Percentiles rank a stretch among this genome's conserved stretches.
These are phyloP conservation scores for Magnolia sinica DNA, from an alignment of 164 flowering plant species.

Conservation along the genomic window DNA sequence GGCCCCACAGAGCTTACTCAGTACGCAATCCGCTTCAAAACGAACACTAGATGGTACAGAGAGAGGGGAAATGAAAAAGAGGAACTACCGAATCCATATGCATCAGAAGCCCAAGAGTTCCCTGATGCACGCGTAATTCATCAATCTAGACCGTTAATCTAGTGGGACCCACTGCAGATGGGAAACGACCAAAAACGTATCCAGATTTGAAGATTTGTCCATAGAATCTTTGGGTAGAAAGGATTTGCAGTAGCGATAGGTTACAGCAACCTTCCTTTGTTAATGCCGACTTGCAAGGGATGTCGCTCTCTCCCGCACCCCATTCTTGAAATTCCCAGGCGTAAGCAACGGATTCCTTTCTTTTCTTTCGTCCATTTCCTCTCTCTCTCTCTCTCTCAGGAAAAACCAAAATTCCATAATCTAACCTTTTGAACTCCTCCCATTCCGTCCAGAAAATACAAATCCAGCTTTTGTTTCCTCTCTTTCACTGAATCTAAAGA, in stretches of 20 bases:
- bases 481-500: not conserved
- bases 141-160: not conserved
- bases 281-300: conserved; percentile 41
- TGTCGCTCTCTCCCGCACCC: conserved; percentile 36
- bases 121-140: not conserved
- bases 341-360: conserved; percentile 28
- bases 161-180: not conserved
- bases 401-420: not conserved
- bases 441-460: conserved; percentile 6
- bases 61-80: no score
- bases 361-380: not conserved
- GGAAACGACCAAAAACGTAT: not conserved
- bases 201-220: not conserved
- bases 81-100: no score
- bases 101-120: not conserved
- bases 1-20: no score
- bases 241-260: not conserved
- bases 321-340: conserved; percentile 25
- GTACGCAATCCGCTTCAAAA: no score
- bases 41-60: no score
- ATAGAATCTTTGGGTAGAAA: not conserved
- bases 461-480: not conserved
- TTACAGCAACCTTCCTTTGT: conserved; percentile 14
- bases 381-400: not conserved
- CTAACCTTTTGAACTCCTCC: conserved; percentile 15